Base-by-base conservation (phyloP, 192 early-diverging fungal genomes). In the Gamsiella multidivaricata region DNA sequence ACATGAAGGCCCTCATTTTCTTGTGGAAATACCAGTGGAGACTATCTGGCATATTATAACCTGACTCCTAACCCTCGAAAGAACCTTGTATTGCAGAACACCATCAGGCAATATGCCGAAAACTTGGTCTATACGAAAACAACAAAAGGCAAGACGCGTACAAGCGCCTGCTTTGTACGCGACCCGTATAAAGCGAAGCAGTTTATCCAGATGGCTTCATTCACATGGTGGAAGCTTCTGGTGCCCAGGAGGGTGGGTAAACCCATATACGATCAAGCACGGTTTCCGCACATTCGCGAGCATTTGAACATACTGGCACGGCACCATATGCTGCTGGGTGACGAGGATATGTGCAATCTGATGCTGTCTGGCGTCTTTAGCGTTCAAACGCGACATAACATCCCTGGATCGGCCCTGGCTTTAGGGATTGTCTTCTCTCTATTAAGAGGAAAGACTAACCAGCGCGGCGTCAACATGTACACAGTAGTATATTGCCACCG, bases 291-390 rank as follows among this genome's bases (percentile, higher is more conserved):
- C 50, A 53, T 69, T 23, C 50, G 67, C 20, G 67, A 61, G 29
- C 47, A 46, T 1, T 33, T 70, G 3, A 61, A 53, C 33, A 14
- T 70, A n/a, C 22, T 61, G n/a, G 66, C 56, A 37, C 22, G 66
- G 32, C 54, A 69, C 47, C 47, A 69, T 15, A 59, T 69, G 66
- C 23, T 70, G 4, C 31, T 70, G 6, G 34, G 69, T 34, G 69
- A 70, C 28, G 59, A 70, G 41, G 69, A 70, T 32, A 42, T 61
- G n/a, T 46, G 69, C 8, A 70, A 70, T 41, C n/a, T 55, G 26
- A 69, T 54, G 25, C 45, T 71, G 8, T 62, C 60, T 22, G 55
- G 54, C 26, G 46, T 42, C 15, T 73, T 65, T 29, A 51, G n/a
- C 37, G 42, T 64, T 12, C 54, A 51, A 15, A 20, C 23, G 7